A percentile compares a stretch with the other conserved stretches of the same genome.
These are phyloP conservation scores for Neonectria coccinea DNA, from an alignment of 2,329 filamentous ascomycete species.

Conservation along the genomic window DNA sequence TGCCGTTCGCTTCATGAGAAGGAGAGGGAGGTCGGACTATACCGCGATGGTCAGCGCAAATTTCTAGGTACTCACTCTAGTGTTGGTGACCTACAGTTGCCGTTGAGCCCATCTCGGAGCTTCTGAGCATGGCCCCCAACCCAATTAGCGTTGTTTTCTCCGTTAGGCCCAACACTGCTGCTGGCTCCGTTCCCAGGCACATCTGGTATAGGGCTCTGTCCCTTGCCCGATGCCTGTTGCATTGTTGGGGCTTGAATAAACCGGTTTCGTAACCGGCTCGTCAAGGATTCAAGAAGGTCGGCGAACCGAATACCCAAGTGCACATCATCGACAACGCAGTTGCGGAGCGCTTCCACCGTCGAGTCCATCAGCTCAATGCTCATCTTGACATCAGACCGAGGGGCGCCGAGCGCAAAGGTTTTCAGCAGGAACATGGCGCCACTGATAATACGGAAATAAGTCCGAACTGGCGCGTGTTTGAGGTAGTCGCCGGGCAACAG, in stretches of 20 bases:
- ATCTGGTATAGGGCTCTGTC: conserved; percentile 56
- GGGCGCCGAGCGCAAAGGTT: conserved; percentile 84
- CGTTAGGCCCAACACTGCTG: conserved; percentile 40
- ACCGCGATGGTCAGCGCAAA: conserved; percentile 26
- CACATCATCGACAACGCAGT: conserved; percentile 85
- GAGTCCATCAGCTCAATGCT: conserved; percentile 81
- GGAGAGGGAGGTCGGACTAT: conserved; percentile 53
- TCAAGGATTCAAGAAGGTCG: conserved; percentile 83
- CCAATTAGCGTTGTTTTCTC: conserved; percentile 46
- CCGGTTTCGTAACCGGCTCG: conserved; percentile 77
- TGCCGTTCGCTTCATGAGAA: conserved; percentile 59
- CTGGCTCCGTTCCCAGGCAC: conserved; percentile 45
- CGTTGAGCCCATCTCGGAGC: conserved; percentile 55
- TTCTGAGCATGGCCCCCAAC: conserved; percentile 55
- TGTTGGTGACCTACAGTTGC: conserved; percentile 50
- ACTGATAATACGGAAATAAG: conserved; percentile 88
- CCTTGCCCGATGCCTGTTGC: conserved; percentile 55
- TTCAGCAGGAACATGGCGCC: conserved; percentile 88
- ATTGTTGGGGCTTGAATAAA: conserved; percentile 75
- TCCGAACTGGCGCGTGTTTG: conserved; percentile 84
- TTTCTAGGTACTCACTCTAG: not conserved
- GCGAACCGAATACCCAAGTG: conserved; percentile 88
- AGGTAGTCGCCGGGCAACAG: conserved; percentile 80
- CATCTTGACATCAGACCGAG: conserved; percentile 80
- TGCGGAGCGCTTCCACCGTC: conserved; percentile 78